phyloP scores from a whole-genome alignment of 305 asterid species.

The Caryopteris hybrid region DNA sequence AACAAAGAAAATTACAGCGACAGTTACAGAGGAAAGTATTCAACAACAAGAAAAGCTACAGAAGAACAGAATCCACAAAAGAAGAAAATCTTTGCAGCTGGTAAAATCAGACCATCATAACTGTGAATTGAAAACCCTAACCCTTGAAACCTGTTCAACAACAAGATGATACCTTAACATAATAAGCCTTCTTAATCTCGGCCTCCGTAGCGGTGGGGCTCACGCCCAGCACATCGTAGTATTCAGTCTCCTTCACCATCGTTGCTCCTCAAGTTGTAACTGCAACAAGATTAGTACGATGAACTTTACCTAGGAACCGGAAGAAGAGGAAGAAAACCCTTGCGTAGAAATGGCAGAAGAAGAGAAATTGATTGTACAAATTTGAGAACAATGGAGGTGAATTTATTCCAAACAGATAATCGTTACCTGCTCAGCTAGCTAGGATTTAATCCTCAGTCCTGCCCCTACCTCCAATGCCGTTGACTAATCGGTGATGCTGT shows the following conservation, averaged over 20 bases:
- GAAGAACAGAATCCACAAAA: not conserved
- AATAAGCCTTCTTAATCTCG: constrained; percentile 87
- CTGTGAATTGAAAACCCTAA: constrained; percentile 6
- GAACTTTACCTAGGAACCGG: not conserved
- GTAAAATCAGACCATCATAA: not conserved
- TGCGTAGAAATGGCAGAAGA: not conserved
- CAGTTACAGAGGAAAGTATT: not conserved
- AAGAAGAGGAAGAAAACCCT: not conserved
- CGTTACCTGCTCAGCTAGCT: constrained; percentile 4
- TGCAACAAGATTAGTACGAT: not conserved
- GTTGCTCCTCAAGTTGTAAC: constrained; percentile 5
- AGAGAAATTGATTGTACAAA: not conserved
- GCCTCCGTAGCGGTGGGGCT: constrained; percentile 81
- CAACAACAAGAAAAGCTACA: not conserved
- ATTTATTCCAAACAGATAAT: constrained; percentile 7
- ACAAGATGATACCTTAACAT: constrained; percentile 60
- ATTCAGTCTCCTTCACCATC: constrained; percentile 95
- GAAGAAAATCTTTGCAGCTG: not conserved
- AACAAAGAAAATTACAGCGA: not conserved
- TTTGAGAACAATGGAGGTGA: not conserved
- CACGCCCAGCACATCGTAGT: constrained; percentile 87
- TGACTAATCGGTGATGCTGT: constrained; percentile 19
- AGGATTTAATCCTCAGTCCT: constrained; percentile 3
- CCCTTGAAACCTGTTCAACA: not conserved
- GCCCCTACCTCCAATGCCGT: constrained; percentile 19